Conservation (phyloP, 164 flowering plant genomes). For the Platanus orientalis region DNA sequence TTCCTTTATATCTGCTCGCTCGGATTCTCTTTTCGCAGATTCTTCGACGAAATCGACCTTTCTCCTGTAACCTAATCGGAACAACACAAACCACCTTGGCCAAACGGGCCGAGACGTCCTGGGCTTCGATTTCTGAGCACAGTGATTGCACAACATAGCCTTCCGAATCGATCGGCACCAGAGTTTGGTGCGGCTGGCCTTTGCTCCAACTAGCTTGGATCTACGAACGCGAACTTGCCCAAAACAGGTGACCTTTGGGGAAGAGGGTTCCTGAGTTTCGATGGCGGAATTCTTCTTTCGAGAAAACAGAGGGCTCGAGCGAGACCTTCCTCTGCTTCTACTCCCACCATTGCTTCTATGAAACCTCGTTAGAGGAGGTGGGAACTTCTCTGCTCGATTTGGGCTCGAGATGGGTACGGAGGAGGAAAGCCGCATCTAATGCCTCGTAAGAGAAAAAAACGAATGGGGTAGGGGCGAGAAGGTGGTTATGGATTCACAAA, state of each 20-base stretch:
- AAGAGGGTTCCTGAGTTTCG: slow-evolving; percentile 57
- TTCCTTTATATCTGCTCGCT: slow-evolving; percentile 13
- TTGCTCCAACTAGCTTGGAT: slow-evolving; percentile 16
- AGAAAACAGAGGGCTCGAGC: slow-evolving; percentile 50
- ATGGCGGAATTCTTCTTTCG: slow-evolving; percentile 26
- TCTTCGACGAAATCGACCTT: slow-evolving; percentile 15
- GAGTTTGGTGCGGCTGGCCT: background rate
- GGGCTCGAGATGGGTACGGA: slow-evolving; percentile 59
- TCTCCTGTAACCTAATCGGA: slow-evolving; percentile 17
- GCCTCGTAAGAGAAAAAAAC: background rate
- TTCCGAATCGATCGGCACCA: slow-evolving; percentile 24
- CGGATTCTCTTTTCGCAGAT: slow-evolving; percentile 1
- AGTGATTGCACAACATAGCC: slow-evolving; percentile 20
- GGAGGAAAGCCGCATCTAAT: slow-evolving; percentile 38
- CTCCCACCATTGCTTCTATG: slow-evolving; percentile 47
- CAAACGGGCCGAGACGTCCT: slow-evolving; percentile 14
- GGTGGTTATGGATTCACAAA: no score
- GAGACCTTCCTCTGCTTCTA: slow-evolving; percentile 54
- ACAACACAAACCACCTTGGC: slow-evolving; percentile 30
- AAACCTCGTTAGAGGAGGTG: slow-evolving; percentile 54
- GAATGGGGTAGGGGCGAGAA: no score
- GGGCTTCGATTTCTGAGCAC: slow-evolving; percentile 12
- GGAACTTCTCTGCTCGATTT: slow-evolving; percentile 49
- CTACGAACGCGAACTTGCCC: slow-evolving; percentile 53
- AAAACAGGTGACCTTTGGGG: slow-evolving; percentile 73